Percentiles rank a stretch among this genome's conserved stretches.
phyloP scores from a whole-genome alignment of 257 asterid species.

The Salvia splendens region DNA sequence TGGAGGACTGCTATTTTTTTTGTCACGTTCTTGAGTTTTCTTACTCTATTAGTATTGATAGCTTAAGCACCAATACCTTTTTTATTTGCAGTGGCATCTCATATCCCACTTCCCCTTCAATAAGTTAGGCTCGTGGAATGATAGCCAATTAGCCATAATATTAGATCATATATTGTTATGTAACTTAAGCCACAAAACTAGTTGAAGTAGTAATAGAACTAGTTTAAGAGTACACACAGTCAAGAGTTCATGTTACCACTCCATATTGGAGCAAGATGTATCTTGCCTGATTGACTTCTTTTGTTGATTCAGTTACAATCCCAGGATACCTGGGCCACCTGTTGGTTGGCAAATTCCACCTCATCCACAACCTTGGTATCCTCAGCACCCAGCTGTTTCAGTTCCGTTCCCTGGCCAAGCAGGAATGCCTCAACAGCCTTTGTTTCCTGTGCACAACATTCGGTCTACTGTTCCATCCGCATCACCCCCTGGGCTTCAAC shows the following conservation, averaged over 20 bases:
- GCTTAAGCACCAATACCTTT: not conserved
- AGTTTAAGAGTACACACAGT: not conserved
- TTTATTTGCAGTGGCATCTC: not conserved
- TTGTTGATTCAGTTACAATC: conserved; percentile 59
- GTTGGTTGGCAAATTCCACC: conserved; percentile 70
- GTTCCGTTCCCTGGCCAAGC: conserved; percentile 61
- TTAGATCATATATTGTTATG: conserved; percentile 2
- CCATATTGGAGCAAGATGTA: conserved; percentile 17
- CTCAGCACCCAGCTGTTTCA: conserved; percentile 64
- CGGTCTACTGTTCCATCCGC: conserved; percentile 57
- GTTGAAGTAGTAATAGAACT: not conserved
- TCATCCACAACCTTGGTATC: conserved; percentile 82
- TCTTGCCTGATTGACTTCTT: conserved; percentile 25
- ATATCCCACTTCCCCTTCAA: not conserved
- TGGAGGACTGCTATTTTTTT: conserved; percentile 3
- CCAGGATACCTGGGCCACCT: conserved; percentile 60
- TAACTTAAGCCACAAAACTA: not conserved
- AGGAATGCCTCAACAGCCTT: conserved; percentile 76
- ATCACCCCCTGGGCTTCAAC: conserved; percentile 49
- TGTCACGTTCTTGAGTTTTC: not conserved
- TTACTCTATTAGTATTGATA: not conserved
- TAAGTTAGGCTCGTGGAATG: not conserved
- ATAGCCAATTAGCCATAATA: not conserved
- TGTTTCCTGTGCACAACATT: conserved; percentile 80
- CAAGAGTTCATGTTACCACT: not conserved